phyloP scores from a whole-genome alignment of 1,284 basidiomycete species.

The Malassezia japonica region DNA sequence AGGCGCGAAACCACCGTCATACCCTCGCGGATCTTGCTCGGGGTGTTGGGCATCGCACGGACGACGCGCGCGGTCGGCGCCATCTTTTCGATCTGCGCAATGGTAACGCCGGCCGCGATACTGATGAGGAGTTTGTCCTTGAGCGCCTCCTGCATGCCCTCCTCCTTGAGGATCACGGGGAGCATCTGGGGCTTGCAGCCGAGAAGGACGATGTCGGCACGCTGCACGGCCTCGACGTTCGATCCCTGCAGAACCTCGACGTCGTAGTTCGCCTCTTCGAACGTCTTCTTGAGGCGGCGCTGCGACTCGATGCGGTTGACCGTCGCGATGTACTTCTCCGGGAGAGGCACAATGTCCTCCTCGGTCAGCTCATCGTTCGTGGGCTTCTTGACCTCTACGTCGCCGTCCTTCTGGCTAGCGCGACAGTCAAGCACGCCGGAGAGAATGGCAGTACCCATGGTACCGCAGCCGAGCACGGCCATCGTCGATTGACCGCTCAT shows the following conservation, averaged over 20 bases:
- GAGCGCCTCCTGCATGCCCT: slow-evolving; percentile 77
- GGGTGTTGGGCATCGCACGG: slow-evolving; percentile 97
- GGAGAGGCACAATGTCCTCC: slow-evolving; percentile 51
- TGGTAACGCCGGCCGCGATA: slow-evolving; percentile 88
- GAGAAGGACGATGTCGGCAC: slow-evolving; percentile 69
- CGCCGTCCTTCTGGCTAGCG: slow-evolving; percentile 7
- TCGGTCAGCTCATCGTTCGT: slow-evolving; percentile 15
- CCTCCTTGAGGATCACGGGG: slow-evolving; percentile 61
- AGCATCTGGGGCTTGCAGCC: slow-evolving; percentile 76
- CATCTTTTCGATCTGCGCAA: slow-evolving; percentile 67
- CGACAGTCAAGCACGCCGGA: slow-evolving; percentile 65
- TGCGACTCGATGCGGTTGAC: slow-evolving; percentile 72
- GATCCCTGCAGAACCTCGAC: slow-evolving; percentile 60
- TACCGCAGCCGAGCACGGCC: slow-evolving; percentile 61
- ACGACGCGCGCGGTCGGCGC: slow-evolving; percentile 75
- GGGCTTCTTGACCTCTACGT: too few relatives aligned
- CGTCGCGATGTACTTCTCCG: slow-evolving; percentile 76
- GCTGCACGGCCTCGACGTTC: slow-evolving; percentile 65
- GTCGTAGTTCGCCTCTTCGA: slow-evolving; percentile 49
- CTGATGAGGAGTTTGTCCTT: slow-evolving; percentile 85
- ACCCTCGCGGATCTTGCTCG: slow-evolving; percentile 60
- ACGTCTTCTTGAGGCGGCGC: slow-evolving; percentile 60
- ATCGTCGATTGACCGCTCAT: slow-evolving; percentile 33
- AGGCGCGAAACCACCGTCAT: slow-evolving; percentile 41
- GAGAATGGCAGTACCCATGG: slow-evolving; percentile 92